Evolutionary conservation across 163 green algal genomes (phyloP), one percentile per base, ranked within the genome.

Genomic region (Chlamydomonas reinhardtii): DNA sequence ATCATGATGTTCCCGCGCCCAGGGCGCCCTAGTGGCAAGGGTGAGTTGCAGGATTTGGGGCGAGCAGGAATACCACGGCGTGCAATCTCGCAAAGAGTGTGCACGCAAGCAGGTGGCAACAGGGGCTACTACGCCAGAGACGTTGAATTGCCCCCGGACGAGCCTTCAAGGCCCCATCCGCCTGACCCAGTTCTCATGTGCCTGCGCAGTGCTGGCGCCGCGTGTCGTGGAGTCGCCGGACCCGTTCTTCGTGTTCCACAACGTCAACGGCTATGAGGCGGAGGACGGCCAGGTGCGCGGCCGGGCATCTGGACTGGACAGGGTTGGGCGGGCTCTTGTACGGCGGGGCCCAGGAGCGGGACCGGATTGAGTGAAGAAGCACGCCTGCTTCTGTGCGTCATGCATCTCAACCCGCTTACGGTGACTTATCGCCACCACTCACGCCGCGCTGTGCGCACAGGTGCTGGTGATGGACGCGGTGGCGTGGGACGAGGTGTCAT

Each of bases 161-260:
- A 48, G 39, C 39, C 39, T 48, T 5, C 5, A 5, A 48, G 8
- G 39, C 39, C 39, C 5, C 8, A 17, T 14, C 48, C 48, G 48
- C 48, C 11, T 14, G 48, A 14, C 48, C 1, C 48, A 20, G 11
- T 9, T 1, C 48, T 56, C 48, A 8, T 8, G 5, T 8, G 39
- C 39, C 39, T 48, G 39, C 39, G n/a, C 82, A 80, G 78, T 34
- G 20, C 52, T 86, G 25, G 16, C 32, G 20, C 59, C 68, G 27
- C 64, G 48, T 19, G 14, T 56, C 48, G 48, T 56, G 48, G 48
- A 56, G 48, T 56, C 48, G 48, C 31, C 74, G 16, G 70, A 91
- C 0, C 81, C 94, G 25, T 93, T 95, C 83, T 97, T 97, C 79
- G 89, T 86, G 48, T 97, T 97, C 88, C 95, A 97, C 82, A 93